Percentiles rank a stretch among this genome's conserved stretches.
These are phyloP conservation scores for Alternaria sp. DNA, from an alignment of 2,329 filamentous ascomycete genomes.

Conservation along the genomic window DNA sequence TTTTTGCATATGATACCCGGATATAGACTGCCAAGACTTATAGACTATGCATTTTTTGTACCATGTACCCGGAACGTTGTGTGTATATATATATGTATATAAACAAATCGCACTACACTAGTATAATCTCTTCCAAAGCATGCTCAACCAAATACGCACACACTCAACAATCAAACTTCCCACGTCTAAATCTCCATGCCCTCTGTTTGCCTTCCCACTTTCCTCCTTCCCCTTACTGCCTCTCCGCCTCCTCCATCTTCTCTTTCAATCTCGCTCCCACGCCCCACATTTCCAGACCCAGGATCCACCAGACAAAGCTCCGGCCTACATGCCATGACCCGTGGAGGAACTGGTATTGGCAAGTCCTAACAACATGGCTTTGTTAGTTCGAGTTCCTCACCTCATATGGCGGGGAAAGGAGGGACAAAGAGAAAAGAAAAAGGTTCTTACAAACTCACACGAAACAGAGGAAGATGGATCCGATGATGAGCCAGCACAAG, in stretches of 20 bases:
- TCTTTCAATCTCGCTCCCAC: not conserved
- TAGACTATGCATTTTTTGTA: not conserved
- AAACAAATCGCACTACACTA: constrained; percentile 1
- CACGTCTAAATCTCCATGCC: no score
- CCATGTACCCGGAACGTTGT: not conserved
- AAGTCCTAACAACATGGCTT: no score
- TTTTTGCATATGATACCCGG: constrained; percentile 27
- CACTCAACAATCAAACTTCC: not conserved
- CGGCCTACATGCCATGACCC: not conserved
- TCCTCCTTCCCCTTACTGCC: not conserved
- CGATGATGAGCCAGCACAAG: no score
- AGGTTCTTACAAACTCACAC: no score
- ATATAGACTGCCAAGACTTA: constrained; percentile 7
- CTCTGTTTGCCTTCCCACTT: not conserved
- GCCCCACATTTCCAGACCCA: not conserved
- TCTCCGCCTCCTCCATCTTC: not conserved
- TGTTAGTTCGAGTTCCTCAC: no score
- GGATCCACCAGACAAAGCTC: not conserved
- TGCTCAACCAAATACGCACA: not conserved
- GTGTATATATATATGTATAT: not conserved
- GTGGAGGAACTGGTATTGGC: fast-evolving
- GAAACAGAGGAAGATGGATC: no score
- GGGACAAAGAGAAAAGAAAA: no score
- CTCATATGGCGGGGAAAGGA: no score
- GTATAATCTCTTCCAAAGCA: not conserved